Conservation (phyloP, 805 yeast genomes). For the Kregervanrija delftensis region DNA sequence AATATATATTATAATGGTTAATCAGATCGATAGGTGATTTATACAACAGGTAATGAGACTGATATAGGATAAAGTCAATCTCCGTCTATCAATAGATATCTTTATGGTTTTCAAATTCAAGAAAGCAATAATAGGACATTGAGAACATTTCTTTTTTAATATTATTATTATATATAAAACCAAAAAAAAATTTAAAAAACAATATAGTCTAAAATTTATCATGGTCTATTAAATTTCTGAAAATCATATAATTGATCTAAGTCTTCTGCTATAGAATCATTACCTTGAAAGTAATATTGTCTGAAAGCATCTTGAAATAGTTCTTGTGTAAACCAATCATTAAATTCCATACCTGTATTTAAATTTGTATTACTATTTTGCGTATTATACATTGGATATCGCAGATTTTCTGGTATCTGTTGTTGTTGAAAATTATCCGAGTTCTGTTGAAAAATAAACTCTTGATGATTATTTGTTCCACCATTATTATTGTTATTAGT, state of each 20-base stretch:
- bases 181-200: too few species aligned
- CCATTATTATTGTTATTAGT: constrained; percentile 1
- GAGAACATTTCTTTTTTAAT: too few species aligned
- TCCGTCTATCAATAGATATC: too few species aligned
- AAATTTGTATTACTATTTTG: background rate
- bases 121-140: too few species aligned
- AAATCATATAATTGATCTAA: background rate
- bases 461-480: background rate
- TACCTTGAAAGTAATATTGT: constrained; percentile 15
- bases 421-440: background rate
- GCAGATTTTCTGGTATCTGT: background rate
- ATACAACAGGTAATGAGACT: too few species aligned
- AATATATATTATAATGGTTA: too few species aligned
- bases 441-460: background rate
- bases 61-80: too few species aligned
- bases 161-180: too few species aligned
- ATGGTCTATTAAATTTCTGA: constrained; percentile 4
- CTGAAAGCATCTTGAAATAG: constrained; percentile 18
- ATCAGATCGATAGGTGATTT: too few species aligned
- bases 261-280: constrained; percentile 5
- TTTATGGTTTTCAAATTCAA: too few species aligned
- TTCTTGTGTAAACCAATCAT: constrained; percentile 21
- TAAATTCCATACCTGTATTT: constrained; percentile 8
- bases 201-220: too few species aligned
- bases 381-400: background rate